Evolutionary conservation across 306 rosid genomes (phyloP).

Genomic region (Vigna trinervia): DNA sequence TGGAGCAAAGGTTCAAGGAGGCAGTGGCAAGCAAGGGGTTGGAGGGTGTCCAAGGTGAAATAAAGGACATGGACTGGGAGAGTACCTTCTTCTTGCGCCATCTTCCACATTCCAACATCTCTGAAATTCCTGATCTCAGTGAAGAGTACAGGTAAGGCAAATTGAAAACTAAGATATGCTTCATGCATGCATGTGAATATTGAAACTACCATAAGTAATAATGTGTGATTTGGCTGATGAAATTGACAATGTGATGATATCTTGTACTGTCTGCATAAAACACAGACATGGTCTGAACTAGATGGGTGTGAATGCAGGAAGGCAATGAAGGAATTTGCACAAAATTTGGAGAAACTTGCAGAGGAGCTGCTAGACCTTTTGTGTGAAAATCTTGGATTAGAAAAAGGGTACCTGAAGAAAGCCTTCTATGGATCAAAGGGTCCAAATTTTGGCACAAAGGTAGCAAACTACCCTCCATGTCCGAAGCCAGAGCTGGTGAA

Average conservation of each 20-base stretch:
- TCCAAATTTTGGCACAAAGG: slow-evolving; percentile 21
- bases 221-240: not conserved
- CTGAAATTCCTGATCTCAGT: slow-evolving; percentile 18
- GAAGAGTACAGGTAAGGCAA: slow-evolving; percentile 4
- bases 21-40: slow-evolving; percentile 3
- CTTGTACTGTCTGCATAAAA: not conserved
- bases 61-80: slow-evolving; percentile 20
- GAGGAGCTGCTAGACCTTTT: slow-evolving; percentile 8
- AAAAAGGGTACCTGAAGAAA: slow-evolving; percentile 8
- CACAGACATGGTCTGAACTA: not conserved
- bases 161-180: not conserved
- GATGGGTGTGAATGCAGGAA: slow-evolving; percentile 4
- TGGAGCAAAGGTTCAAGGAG: slow-evolving; percentile 3
- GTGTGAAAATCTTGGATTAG: slow-evolving; percentile 20
- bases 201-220: not conserved
- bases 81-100: slow-evolving; percentile 21
- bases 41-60: not conserved
- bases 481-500: slow-evolving; percentile 15
- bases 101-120: slow-evolving; percentile 14
- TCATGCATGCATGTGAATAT: too few species aligned
- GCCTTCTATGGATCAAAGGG: slow-evolving; percentile 1
- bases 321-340: not conserved
- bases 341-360: not conserved
- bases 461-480: slow-evolving; percentile 19
- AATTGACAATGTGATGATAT: not conserved